Evolutionary conservation across 2,329 filamentous ascomycete genomes (phyloP).

Genomic region (Penicillium sp.): DNA sequence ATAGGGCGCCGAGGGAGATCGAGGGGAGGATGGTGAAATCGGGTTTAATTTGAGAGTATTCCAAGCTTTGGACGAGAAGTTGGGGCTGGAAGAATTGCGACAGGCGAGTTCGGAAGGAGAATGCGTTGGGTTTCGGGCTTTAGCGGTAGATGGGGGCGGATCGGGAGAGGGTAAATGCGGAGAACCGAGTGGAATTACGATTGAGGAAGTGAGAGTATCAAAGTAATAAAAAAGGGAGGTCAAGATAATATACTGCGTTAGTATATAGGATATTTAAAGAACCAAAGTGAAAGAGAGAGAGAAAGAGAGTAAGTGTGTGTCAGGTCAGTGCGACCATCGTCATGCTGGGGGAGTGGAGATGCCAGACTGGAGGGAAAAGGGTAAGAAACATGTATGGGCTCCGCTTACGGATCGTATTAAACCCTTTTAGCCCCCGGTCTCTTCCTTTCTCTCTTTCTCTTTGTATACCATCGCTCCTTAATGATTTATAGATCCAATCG

Average conservation of each 20-base stretch:
- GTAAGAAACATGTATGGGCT: conserved; percentile 19
- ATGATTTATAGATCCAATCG: too few relatives aligned
- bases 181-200: neutral
- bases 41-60: neutral
- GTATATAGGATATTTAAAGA: conserved; percentile 2
- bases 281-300: neutral
- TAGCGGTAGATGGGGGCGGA: neutral
- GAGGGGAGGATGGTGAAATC: neutral
- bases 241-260: too few relatives aligned
- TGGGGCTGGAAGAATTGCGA: conserved; percentile 10
- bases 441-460: neutral
- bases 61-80: neutral
- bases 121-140: neutral
- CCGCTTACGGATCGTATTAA: conserved; percentile 21
- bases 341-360: conserved; percentile 35
- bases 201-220: neutral
- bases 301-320: conserved; percentile 1
- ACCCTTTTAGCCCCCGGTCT: neutral
- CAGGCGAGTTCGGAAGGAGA: conserved; percentile 8
- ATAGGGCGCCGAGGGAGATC: conserved; percentile 1
- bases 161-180: conserved; percentile 1
- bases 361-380: conserved; percentile 18
- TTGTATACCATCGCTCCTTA: neutral
- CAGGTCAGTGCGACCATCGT: conserved; percentile 27
- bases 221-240: neutral